These are phyloP conservation scores for Dissophora globulifera DNA, from an alignment of 192 early-diverging fungal genomes.

Conservation along the genomic window DNA sequence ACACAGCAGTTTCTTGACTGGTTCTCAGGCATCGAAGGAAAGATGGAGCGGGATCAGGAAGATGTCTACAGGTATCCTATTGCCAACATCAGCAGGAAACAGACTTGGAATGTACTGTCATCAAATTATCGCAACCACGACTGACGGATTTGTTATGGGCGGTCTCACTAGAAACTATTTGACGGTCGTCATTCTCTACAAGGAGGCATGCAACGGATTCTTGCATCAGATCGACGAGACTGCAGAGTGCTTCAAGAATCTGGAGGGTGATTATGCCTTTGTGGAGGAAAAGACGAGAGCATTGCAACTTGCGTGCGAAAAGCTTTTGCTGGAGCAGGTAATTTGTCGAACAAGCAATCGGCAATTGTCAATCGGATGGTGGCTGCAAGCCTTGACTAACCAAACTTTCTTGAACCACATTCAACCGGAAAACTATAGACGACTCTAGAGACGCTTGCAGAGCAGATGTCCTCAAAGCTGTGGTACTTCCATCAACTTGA, in stretches of 20 bases:
- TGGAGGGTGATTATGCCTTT: conserved; percentile 78
- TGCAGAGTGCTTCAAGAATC: conserved; percentile 64
- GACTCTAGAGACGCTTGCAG: conserved; percentile 67
- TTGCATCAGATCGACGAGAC: conserved; percentile 68
- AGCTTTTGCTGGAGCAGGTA: conserved; percentile 75
- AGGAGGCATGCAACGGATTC: conserved; percentile 74
- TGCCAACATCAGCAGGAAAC: too few species aligned
- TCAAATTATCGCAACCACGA: too few species aligned
- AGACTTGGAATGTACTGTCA: too few species aligned
- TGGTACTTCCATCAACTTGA: conserved; percentile 89
- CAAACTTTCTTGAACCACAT: too few species aligned
- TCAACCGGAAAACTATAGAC: conserved; percentile 54
- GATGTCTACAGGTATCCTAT: conserved; percentile 76
- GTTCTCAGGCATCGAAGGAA: conserved; percentile 83
- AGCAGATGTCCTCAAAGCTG: conserved; percentile 69
- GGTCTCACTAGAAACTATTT: conserved; percentile 66
- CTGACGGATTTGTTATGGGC: background rate
- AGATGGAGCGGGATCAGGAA: conserved; percentile 90
- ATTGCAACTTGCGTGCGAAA: conserved; percentile 84
- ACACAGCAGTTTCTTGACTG: conserved; percentile 95
- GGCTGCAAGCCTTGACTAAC: background rate
- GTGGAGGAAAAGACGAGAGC: conserved; percentile 82
- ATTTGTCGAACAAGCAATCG: too few species aligned
- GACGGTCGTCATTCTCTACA: conserved; percentile 65
- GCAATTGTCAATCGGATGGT: too few species aligned